Conservation (phyloP, 2,329 filamentous ascomycete species). For the Diaporthe citri region DNA sequence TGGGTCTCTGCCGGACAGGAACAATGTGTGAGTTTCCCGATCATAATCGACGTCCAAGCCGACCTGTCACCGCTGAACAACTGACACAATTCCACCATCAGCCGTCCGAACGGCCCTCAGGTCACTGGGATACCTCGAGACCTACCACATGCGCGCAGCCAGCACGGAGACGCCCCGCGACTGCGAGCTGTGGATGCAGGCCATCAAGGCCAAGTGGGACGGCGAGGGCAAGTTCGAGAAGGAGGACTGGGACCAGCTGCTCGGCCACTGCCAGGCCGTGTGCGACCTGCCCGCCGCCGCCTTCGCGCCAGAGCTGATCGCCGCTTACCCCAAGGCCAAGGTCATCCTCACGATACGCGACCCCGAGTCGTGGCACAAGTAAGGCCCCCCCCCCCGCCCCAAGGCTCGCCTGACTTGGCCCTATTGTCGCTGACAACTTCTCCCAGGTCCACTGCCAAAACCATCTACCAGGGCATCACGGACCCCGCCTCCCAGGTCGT, state of each 20-base stretch:
- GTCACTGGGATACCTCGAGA: constrained; percentile 38
- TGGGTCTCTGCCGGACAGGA: constrained; percentile 71
- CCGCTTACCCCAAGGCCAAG: constrained; percentile 62
- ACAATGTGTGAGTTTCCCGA: constrained; percentile 33
- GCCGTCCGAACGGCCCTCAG: constrained; percentile 38
- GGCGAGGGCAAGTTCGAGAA: constrained; percentile 47
- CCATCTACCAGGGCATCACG: constrained; percentile 36
- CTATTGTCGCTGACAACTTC: neutral
- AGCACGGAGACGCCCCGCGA: constrained; percentile 41
- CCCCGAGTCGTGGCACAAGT: constrained; percentile 55
- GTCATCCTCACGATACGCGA: constrained; percentile 59
- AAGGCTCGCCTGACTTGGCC: neutral
- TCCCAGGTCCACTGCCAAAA: constrained; percentile 40
- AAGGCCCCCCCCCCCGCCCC: constrained; percentile 43
- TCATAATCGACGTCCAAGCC: too few relatives aligned
- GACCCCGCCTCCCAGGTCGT: constrained; percentile 37
- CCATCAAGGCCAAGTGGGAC: constrained; percentile 45
- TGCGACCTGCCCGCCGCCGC: constrained; percentile 39
- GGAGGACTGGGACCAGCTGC: constrained; percentile 59
- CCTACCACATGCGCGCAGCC: constrained; percentile 40
- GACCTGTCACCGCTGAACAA: neutral
- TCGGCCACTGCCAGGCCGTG: constrained; percentile 55
- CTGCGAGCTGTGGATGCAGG: constrained; percentile 43
- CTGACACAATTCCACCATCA: neutral
- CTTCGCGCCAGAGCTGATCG: constrained; percentile 59